phyloP scores from a whole-genome alignment of 345 rosid genomes.

The Mallotus nudiflorus region DNA sequence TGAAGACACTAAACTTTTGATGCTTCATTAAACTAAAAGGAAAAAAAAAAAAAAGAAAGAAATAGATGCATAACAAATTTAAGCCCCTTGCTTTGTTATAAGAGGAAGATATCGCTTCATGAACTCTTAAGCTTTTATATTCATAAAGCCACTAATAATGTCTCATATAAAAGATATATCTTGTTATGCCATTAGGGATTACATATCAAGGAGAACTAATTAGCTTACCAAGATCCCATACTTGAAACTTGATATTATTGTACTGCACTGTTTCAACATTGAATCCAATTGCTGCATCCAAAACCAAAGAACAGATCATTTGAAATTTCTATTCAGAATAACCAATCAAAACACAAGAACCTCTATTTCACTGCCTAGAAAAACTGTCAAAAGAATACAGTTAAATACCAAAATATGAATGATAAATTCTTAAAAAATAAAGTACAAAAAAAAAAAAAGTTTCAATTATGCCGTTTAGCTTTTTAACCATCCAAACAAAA shows the following conservation, averaged over 20 bases:
- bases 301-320: slow-evolving; percentile 17
- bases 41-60: not conserved
- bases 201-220: slow-evolving; percentile 14
- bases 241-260: slow-evolving; percentile 96
- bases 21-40: no score
- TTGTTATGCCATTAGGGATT: not conserved
- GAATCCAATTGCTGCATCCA: slow-evolving; percentile 97
- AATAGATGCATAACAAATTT: not conserved
- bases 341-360: not conserved
- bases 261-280: slow-evolving; percentile 95
- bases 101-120: not conserved
- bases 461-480: not conserved
- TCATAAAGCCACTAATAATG: not conserved
- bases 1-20: no score
- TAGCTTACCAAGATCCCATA: slow-evolving; percentile 49
- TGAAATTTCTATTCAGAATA: slow-evolving; percentile 6
- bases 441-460: not conserved
- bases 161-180: not conserved
- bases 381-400: not conserved
- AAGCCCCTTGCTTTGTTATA: not conserved
- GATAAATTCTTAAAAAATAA: not conserved
- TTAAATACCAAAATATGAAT: not conserved
- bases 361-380: not conserved
- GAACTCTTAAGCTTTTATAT: not conserved
- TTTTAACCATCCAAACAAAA: slow-evolving; percentile 5